Percentiles rank a stretch among this genome's conserved stretches.
Evolutionary conservation across 345 rosid species (phyloP).

Genomic region (Salix suchowensis): DNA sequence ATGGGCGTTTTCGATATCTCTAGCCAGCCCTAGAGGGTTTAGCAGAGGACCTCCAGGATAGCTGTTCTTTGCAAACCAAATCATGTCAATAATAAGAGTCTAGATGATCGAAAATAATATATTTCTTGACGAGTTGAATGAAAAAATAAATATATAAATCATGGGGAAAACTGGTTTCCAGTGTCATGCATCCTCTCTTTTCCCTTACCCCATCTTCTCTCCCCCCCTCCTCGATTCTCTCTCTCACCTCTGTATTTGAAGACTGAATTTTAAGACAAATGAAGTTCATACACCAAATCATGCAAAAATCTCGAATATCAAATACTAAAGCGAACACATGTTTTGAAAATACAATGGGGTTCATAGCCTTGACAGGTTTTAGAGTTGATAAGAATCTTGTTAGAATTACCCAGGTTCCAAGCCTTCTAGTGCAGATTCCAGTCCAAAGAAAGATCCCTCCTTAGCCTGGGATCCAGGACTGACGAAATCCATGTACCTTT

Average conservation of each 20-base stretch:
- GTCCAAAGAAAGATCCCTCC: conserved; percentile 79
- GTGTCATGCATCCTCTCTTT: too few relatives aligned
- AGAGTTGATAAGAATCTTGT: background rate
- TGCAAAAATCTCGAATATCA: too few relatives aligned
- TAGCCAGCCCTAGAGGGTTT: conserved; percentile 87
- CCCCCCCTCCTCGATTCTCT: too few relatives aligned
- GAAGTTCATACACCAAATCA: too few relatives aligned
- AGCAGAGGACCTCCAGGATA: conserved; percentile 94
- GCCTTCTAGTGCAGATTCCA: conserved; percentile 78
- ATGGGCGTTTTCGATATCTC: conserved; percentile 58
- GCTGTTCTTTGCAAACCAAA: conserved; percentile 26
- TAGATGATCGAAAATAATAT: too few relatives aligned
- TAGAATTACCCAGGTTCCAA: conserved; percentile 73
- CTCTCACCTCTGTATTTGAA: too few relatives aligned
- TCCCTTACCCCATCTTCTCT: too few relatives aligned
- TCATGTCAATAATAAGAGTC: background rate
- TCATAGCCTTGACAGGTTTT: background rate
- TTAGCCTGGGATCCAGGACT: conserved; percentile 82
- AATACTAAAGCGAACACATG: too few relatives aligned
- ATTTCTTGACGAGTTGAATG: too few relatives aligned
- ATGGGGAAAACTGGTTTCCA: too few relatives aligned
- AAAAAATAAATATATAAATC: too few relatives aligned
- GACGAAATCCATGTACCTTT: conserved; percentile 78
- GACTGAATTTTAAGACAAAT: too few relatives aligned
- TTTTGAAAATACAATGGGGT: background rate